Evolutionary conservation across 2,329 filamentous ascomycete species (phyloP), one percentile per base, ranked within the genome.

Genomic region (Penicillium paneum): DNA sequence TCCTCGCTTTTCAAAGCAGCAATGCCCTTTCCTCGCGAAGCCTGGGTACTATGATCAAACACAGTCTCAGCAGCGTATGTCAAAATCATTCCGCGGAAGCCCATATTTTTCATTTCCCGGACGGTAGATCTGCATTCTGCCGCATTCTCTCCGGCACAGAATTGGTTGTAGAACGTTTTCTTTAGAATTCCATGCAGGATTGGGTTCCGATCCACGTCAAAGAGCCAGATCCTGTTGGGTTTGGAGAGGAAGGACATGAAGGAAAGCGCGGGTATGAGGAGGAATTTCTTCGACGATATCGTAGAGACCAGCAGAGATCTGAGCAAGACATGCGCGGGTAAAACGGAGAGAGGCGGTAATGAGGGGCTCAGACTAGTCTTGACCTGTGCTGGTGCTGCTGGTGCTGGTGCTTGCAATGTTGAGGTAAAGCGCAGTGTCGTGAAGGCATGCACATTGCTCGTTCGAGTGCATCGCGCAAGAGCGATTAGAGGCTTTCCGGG

Each of bases 41-140:
- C 57, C 11, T 65, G 62, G n/a, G 61, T 65, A 12, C 65, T 62
- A 28, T 68, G 61, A 44, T 74, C 69, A 28, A 90, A 78, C 8
- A 92, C 87, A 0, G 94, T 89, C 71, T 96, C 92, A 58, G 83
- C 83, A 6, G 90, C 91, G 63, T 95, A 96, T 49, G 89, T 86
- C 49, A 96, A 79, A 49, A 96, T 91, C 11, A 95, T 88, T 13
- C 91, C 92, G 17, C 82, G 83, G 69, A 91, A 95, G 0, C 92
- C 92, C 49, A 93, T 85, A 24, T 79, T 73, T 71, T 90, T 89
- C 32, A 95, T 78, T 3, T 80, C 76, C 2, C 78, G 69, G 31
- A 90, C 83, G 0, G 88, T 91, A 19, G 69, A 72, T 46, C 78
- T 77, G 3, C 94, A 86, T 72, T 96, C 89, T 1, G 70, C 64